Evolutionary conservation across 495 filamentous ascomycete genomes (phyloP), one percentile per base, ranked within the genome.

Genomic region (Opeltia flavorubescens): DNA sequence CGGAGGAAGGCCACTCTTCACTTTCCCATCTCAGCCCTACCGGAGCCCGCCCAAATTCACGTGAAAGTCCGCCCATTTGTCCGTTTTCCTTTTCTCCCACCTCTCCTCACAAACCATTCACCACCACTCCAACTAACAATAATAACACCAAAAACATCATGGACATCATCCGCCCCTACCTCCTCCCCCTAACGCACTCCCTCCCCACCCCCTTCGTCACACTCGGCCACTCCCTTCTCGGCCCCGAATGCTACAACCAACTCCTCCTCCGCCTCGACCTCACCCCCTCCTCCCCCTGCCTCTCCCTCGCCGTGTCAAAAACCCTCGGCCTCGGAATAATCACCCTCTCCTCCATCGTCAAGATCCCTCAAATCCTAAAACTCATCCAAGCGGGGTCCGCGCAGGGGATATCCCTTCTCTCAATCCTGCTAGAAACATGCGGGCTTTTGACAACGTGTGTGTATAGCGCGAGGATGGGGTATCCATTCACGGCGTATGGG

Each of bases 331-430:
- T 95, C 49, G 89, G 78, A 61, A 98, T 96, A 65, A 83, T 98
- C 56, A 80, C 74, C 49, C 83, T 86, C 29, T 86, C 83, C 47
- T 75, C 85, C 26, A 76, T 95, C 54, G 85, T 98, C 67, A 98
- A 98, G 69, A 75, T 98, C 29, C 93, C 93, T 0, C 91, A 98
- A 65, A 88, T 96, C 62, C 60, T 95, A 62, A 95, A 95, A 69
- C 78, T 96, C 38, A 62, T 93, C 55, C 62, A 67, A 51, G 88
- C 87, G 33, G 71, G 76, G 44, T 93, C 86, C 24, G 80, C 86
- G 6, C 73, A 73, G 43, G 91, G 91, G 55, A 72, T 98, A 48
- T 85, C 79, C 47, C 94, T 95, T 69, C 74, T 91, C 30, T 81
- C 83, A 24, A 95, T 94, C 66, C 72, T 86, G 33, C 84, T 98